A percentile compares a stretch with the other conserved stretches of the same genome.
These are phyloP conservation scores for Verbascum thapsus DNA, from an alignment of 257 asterid species.

Conservation along the genomic window DNA sequence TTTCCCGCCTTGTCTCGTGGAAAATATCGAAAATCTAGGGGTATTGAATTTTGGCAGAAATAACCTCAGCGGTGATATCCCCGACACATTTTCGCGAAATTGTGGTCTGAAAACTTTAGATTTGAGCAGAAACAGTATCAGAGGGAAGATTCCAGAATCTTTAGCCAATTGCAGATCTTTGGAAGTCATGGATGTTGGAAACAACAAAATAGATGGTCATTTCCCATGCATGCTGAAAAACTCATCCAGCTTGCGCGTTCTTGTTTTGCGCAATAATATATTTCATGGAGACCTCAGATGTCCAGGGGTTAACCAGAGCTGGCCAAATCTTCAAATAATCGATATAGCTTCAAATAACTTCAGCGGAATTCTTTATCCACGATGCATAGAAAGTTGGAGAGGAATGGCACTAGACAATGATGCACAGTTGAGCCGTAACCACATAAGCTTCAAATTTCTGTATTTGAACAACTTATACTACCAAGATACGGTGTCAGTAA, in stretches of 20 bases:
- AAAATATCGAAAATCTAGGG: slow-evolving; percentile 12
- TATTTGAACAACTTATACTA: slow-evolving; percentile 38
- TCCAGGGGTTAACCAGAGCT: slow-evolving; percentile 29
- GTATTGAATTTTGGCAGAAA: slow-evolving; percentile 48
- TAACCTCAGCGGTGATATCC: slow-evolving; percentile 33
- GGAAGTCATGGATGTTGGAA: slow-evolving; percentile 43
- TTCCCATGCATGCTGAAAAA: slow-evolving; percentile 44
- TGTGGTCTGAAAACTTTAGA: slow-evolving; percentile 46
- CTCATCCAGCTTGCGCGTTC: slow-evolving; percentile 50
- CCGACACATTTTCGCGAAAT: slow-evolving; percentile 29
- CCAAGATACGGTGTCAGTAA: slow-evolving; percentile 58
- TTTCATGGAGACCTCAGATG: slow-evolving; percentile 55
- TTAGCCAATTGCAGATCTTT: slow-evolving; percentile 43
- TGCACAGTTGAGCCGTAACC: slow-evolving; percentile 17
- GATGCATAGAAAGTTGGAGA: slow-evolving; percentile 41
- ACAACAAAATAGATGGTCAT: slow-evolving; percentile 38
- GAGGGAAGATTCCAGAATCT: slow-evolving; percentile 45
- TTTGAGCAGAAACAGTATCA: slow-evolving; percentile 40
- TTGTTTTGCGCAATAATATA: slow-evolving; percentile 50
- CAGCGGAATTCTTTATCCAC: slow-evolving; percentile 39
- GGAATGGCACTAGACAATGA: slow-evolving; percentile 42
- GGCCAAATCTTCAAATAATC: slow-evolving; percentile 68
- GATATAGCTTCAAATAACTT: slow-evolving; percentile 61
- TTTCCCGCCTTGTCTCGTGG: slow-evolving; percentile 45
- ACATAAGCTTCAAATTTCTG: slow-evolving; percentile 33